A percentile compares a stretch with the other conserved stretches of the same genome.
phyloP scores from a whole-genome alignment of 2,329 filamentous ascomycete species.

The Colletotrichum viniferum region DNA sequence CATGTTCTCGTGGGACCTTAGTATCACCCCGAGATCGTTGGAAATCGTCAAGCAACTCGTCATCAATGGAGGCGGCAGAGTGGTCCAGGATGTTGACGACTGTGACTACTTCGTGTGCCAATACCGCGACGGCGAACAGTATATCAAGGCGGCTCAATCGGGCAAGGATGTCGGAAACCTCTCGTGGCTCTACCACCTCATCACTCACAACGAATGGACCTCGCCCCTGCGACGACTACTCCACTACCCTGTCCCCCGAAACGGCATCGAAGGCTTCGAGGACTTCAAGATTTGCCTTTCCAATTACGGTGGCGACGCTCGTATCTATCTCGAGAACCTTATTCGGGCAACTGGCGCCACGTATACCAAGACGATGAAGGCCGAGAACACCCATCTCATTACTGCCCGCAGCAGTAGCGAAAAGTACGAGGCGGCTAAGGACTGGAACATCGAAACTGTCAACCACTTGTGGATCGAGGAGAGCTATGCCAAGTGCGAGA shows the following conservation, averaged over 20 bases:
- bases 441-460: slow-evolving; percentile 89
- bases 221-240: slow-evolving; percentile 82
- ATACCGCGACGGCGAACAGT: slow-evolving; percentile 82
- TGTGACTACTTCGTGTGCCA: slow-evolving; percentile 88
- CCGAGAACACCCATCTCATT: slow-evolving; percentile 94
- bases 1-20: slow-evolving; percentile 77
- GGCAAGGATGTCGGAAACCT: slow-evolving; percentile 90
- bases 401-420: slow-evolving; percentile 89
- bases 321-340: slow-evolving; percentile 91
- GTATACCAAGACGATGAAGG: slow-evolving; percentile 94
- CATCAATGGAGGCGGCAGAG: slow-evolving; percentile 68
- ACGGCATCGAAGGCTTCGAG: slow-evolving; percentile 81
- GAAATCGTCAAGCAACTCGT: slow-evolving; percentile 76
- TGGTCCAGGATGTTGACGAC: slow-evolving; percentile 68
- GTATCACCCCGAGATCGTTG: slow-evolving; percentile 69
- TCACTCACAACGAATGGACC: slow-evolving; percentile 87
- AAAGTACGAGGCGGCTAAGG: slow-evolving; percentile 88
- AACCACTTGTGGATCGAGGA: slow-evolving; percentile 99
- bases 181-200: slow-evolving; percentile 91
- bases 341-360: slow-evolving; percentile 83
- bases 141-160: slow-evolving; percentile 74
- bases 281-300: slow-evolving; percentile 84
- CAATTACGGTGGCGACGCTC: slow-evolving; percentile 94
- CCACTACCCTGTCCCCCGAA: slow-evolving; percentile 84
- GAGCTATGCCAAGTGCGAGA: slow-evolving; percentile 87